Conservation (phyloP, 2,329 filamentous ascomycete genomes). For the Endoconidiophora polonica region DNA sequence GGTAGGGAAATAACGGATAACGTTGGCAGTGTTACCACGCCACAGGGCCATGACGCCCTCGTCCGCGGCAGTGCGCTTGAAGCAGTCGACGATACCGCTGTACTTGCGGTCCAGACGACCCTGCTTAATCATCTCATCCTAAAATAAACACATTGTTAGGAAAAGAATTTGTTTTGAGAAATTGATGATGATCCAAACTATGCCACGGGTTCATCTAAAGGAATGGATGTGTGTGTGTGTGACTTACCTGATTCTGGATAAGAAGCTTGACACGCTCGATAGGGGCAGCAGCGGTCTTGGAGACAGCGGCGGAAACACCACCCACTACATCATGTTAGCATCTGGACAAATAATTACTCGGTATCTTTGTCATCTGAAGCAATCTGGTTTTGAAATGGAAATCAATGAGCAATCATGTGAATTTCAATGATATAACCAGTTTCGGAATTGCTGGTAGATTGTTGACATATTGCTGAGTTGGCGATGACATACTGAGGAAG, state of each 20-base stretch:
- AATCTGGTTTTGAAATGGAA: neutral
- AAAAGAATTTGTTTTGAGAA: conserved; percentile 16
- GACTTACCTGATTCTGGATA: conserved; percentile 97
- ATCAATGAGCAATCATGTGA: neutral
- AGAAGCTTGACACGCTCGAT: conserved; percentile 99
- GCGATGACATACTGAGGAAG: conserved; percentile 78
- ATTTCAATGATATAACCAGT: neutral
- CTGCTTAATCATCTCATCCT: conserved; percentile 99
- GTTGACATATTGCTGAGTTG: neutral
- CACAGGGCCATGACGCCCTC: conserved; percentile 94
- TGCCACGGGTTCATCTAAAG: no score
- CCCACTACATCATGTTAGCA: conserved; percentile 51
- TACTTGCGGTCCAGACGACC: conserved; percentile 98
- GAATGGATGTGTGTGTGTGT: no score
- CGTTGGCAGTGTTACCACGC: conserved; percentile 99
- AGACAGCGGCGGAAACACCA: conserved; percentile 99
- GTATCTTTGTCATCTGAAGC: neutral
- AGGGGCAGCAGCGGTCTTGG: conserved; percentile 98
- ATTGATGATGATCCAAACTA: neutral
- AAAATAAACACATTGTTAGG: conserved; percentile 14
- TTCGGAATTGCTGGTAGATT: neutral
- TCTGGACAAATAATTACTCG: neutral
- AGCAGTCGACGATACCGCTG: conserved; percentile 86
- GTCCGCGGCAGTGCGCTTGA: conserved; percentile 72
- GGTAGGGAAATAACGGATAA: conserved; percentile 99